These are phyloP conservation scores for Coniferiporia weirii DNA, from an alignment of 1,284 basidiomycete genomes.

Conservation along the genomic window DNA sequence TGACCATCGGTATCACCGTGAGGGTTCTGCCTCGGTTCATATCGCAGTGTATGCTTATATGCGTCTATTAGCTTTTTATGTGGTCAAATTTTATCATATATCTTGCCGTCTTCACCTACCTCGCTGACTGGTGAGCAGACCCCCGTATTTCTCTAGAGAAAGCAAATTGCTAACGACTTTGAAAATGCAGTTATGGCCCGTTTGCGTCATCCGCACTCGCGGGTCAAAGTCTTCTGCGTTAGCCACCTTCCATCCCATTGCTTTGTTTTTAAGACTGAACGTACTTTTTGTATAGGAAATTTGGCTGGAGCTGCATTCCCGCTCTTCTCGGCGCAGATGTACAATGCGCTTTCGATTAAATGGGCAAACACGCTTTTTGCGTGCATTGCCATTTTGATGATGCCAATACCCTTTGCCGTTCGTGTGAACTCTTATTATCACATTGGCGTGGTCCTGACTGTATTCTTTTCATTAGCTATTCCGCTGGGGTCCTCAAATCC, in stretches of 20 bases:
- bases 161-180: neutral
- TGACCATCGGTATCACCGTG: conserved; percentile 50
- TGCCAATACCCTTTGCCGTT: conserved; percentile 61
- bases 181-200: conserved; percentile 52
- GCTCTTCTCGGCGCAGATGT: conserved; percentile 62
- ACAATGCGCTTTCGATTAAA: conserved; percentile 50
- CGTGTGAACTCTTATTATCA: conserved; percentile 24
- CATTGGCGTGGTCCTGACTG: neutral
- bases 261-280: neutral
- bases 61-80: conserved; percentile 41
- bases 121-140: conserved; percentile 60
- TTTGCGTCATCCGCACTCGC: conserved; percentile 77
- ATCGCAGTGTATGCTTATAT: neutral
- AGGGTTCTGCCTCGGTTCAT: conserved; percentile 20
- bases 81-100: conserved; percentile 58
- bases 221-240: conserved; percentile 68
- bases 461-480: conserved; percentile 43
- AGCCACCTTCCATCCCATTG: conserved; percentile 22
- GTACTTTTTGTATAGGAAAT: conserved; percentile 40
- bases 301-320: conserved; percentile 56
- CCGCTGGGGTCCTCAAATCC: conserved; percentile 56
- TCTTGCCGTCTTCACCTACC: conserved; percentile 62
- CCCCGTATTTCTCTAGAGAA: neutral
- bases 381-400: conserved; percentile 52
- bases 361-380: conserved; percentile 72